Conservation (phyloP, 805 yeast species). For the Metschnikowia koreensis region DNA sequence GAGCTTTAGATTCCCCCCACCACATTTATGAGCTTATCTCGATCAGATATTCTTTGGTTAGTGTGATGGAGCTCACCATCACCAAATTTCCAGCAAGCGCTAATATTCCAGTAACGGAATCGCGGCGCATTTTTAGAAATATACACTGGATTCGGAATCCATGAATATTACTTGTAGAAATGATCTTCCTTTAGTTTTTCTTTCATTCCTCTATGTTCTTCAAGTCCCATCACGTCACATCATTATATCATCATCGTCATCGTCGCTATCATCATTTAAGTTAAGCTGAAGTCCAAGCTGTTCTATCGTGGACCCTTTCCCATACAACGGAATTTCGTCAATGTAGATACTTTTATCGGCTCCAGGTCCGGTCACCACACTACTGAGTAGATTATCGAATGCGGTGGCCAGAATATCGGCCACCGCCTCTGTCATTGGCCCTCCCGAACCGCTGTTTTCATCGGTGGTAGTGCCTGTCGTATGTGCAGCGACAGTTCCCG, state of each 20-base stretch:
- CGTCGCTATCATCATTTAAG: conserved; percentile 15
- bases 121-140: too few relatives aligned
- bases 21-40: neutral
- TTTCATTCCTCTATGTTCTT: too few relatives aligned
- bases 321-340: conserved; percentile 40
- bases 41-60: too few relatives aligned
- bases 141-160: too few relatives aligned
- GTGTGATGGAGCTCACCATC: too few relatives aligned
- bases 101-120: too few relatives aligned
- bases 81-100: too few relatives aligned
- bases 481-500: conserved; percentile 18
- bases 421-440: conserved; percentile 17
- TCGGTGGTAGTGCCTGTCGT: conserved; percentile 14
- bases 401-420: conserved; percentile 25
- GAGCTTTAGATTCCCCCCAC: conserved; percentile 22
- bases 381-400: conserved; percentile 31
- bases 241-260: neutral
- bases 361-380: conserved; percentile 20
- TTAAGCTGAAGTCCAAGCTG: conserved; percentile 32
- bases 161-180: too few relatives aligned
- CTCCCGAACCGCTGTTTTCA: conserved; percentile 9
- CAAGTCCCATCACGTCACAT: neutral
- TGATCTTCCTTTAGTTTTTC: too few relatives aligned
- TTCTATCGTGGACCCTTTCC: conserved; percentile 40
- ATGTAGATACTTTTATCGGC: conserved; percentile 28